phyloP scores from a whole-genome alignment of 176 grass and related monocot genomes.

The Ensete glaucum region DNA sequence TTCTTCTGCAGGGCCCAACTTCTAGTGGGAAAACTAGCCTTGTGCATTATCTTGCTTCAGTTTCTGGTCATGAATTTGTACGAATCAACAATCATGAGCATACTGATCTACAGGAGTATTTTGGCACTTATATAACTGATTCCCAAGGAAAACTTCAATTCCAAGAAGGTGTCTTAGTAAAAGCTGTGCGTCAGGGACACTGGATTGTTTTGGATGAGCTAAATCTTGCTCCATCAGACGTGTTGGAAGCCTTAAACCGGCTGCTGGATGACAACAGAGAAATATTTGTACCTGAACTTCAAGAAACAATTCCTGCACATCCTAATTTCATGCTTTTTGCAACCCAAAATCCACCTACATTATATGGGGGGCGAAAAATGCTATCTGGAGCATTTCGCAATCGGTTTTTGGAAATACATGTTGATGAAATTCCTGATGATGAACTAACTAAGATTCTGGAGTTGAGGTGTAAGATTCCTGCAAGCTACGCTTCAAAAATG shows the following conservation, averaged over 20 bases:
- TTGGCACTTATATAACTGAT: slow-evolving; percentile 74
- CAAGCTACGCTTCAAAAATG: slow-evolving; percentile 70
- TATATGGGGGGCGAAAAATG: slow-evolving; percentile 89
- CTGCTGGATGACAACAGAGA: slow-evolving; percentile 96
- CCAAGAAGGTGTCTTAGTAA: slow-evolving; percentile 89
- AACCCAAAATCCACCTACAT: slow-evolving; percentile 82
- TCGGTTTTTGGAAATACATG: slow-evolving; percentile 87
- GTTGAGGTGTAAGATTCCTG: slow-evolving; percentile 48
- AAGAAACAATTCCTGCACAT: slow-evolving; percentile 71
- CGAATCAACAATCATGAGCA: slow-evolving; percentile 99
- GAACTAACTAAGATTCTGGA: slow-evolving; percentile 62
- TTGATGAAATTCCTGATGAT: slow-evolving; percentile 94
- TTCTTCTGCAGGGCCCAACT: slow-evolving; percentile 90
- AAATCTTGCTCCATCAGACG: slow-evolving; percentile 97
- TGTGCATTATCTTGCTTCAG: slow-evolving; percentile 70
- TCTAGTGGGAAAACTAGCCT: slow-evolving; percentile 97
- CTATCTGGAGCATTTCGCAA: slow-evolving; percentile 91
- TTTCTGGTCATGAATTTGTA: slow-evolving; percentile 83
- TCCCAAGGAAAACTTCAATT: slow-evolving; percentile 70
- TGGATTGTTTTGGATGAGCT: slow-evolving; percentile 99
- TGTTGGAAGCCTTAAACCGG: slow-evolving; percentile 90
- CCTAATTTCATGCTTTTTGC: slow-evolving; percentile 98
- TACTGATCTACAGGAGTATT: slow-evolving; percentile 96
- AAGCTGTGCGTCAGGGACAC: slow-evolving; percentile 82
- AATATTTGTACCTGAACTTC: slow-evolving; percentile 85